These are phyloP conservation scores for Artomyces pyxidatus DNA, from an alignment of 768 basidiomycete genomes.

Conservation along the genomic window DNA sequence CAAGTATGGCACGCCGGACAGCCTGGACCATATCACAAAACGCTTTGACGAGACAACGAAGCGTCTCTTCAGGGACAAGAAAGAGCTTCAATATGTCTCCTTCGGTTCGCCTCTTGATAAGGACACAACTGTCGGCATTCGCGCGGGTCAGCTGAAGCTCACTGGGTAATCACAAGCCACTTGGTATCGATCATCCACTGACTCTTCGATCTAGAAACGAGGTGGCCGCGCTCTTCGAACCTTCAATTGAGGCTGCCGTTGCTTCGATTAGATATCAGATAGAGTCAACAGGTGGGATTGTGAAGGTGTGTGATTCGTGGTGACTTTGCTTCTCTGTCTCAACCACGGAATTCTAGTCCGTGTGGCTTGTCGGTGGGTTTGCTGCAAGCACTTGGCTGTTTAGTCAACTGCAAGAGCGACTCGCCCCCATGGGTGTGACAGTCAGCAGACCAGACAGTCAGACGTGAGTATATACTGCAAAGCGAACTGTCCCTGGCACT, in stretches of 20 bases:
- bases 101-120: constrained; percentile 78
- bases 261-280: constrained; percentile 65
- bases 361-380: constrained; percentile 79
- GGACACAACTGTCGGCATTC: constrained; percentile 60
- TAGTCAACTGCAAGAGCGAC: constrained; percentile 61
- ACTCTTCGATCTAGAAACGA: constrained; percentile 23
- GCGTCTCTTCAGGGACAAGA: constrained; percentile 62
- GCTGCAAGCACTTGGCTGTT: constrained; percentile 80
- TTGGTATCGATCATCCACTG: background rate
- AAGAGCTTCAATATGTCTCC: constrained; percentile 60
- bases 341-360: constrained; percentile 37
- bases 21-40: constrained; percentile 72
- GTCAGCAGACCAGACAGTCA: constrained; percentile 75
- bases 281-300: constrained; percentile 55
- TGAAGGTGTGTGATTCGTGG: constrained; percentile 37
- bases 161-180: constrained; percentile 40
- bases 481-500: background rate
- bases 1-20: constrained; percentile 62
- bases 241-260: constrained; percentile 68
- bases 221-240: constrained; percentile 71
- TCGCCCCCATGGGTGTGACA: constrained; percentile 44
- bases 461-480: constrained; percentile 40
- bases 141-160: constrained; percentile 63
- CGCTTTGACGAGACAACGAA: constrained; percentile 81
- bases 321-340: background rate